Conservation (phyloP, 2,329 filamentous ascomycete species). For the Basipetospora chlamydospora region DNA sequence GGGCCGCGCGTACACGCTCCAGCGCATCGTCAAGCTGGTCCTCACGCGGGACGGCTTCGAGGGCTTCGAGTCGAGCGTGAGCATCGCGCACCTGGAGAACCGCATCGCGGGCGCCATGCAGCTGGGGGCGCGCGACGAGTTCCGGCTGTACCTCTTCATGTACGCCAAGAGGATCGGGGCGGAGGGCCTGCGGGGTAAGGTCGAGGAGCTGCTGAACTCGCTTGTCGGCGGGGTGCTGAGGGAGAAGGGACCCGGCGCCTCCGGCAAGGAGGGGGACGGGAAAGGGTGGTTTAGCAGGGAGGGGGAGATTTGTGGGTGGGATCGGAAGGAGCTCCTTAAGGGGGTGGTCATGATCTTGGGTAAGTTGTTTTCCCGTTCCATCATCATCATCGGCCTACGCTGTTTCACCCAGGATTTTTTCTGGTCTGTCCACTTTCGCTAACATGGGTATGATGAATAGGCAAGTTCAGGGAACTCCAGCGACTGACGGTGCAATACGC, state of each 20-base stretch:
- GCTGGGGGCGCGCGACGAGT: slow-evolving; percentile 78
- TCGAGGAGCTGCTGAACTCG: slow-evolving; percentile 78
- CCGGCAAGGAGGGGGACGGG: slow-evolving; percentile 16
- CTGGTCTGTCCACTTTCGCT: slow-evolving; percentile 12
- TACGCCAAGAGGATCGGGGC: slow-evolving; percentile 91
- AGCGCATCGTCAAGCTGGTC: slow-evolving; percentile 79
- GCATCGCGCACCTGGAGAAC: slow-evolving; percentile 90
- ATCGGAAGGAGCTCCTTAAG: slow-evolving; percentile 71
- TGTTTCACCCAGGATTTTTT: no score
- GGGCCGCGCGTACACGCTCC: slow-evolving; percentile 79
- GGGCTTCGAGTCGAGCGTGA: slow-evolving; percentile 78
- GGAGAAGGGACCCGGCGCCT: slow-evolving; percentile 37
- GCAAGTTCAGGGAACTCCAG: slow-evolving; percentile 91
- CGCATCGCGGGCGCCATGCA: slow-evolving; percentile 79
- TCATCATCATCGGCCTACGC: background rate
- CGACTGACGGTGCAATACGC: slow-evolving; percentile 92
- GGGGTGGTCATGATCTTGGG: slow-evolving; percentile 87
- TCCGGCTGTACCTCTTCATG: slow-evolving; percentile 91
- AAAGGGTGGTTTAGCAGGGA: slow-evolving; percentile 51
- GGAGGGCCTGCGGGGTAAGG: slow-evolving; percentile 74
- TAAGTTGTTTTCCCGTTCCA: slow-evolving; percentile 28
- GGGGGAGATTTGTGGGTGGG: slow-evolving; percentile 78
- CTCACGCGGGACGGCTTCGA: slow-evolving; percentile 85
- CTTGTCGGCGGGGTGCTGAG: slow-evolving; percentile 59
- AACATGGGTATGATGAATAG: slow-evolving; percentile 28